Evolutionary conservation across 768 basidiomycete genomes (phyloP), one percentile per base, ranked within the genome.

Genomic region (Amanita thiersii): DNA sequence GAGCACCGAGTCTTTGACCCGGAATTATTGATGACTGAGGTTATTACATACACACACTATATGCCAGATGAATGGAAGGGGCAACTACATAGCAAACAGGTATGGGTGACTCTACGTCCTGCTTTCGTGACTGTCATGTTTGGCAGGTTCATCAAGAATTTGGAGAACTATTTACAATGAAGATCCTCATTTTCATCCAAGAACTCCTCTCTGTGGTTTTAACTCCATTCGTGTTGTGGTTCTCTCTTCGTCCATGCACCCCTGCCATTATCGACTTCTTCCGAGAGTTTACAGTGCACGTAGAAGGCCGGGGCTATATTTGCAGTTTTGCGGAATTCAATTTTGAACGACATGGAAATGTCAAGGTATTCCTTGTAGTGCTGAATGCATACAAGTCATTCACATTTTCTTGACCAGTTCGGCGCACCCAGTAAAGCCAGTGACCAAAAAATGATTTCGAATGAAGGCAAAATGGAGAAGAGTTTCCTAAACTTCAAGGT

Each of bases 321-420:
- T 98, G 96, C 56, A 92, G 88, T 43, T 99, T 98, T 60, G 96
- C 96, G 2, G 93, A 94, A 46, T 99, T 99, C 57, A 93, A 98
- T 58, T 98, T 99, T 59, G 82, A 91, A 64, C 66, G 91, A 42
- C 91, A 96, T 48, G 91, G 92, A 0, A 93, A 93, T 57, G 73
- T 90, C 57, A 91, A 86, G 71, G 85, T 86, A 40, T 39, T 73
- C 58, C 1, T 1, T 6, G 7, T 17, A 30, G 5, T 20, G 14
- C 20, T 26, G 20, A 36, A 2, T 14, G 4, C 2, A 20, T 30
- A n/a, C 15, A 6, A 23, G 12, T 15, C n/a, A n/a, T 4, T 29
- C 21, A 35, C 35, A 17, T 32, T 29, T 3, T n/a, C n/a, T 14
- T 35, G 8, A 7, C 49, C 14, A 89, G 85, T 92, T 89, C 52